A percentile compares a stretch with the other conserved stretches of the same genome.
Conservation (phyloP, 2,329 filamentous ascomycete species). For the Talaromyces sp. region DNA sequence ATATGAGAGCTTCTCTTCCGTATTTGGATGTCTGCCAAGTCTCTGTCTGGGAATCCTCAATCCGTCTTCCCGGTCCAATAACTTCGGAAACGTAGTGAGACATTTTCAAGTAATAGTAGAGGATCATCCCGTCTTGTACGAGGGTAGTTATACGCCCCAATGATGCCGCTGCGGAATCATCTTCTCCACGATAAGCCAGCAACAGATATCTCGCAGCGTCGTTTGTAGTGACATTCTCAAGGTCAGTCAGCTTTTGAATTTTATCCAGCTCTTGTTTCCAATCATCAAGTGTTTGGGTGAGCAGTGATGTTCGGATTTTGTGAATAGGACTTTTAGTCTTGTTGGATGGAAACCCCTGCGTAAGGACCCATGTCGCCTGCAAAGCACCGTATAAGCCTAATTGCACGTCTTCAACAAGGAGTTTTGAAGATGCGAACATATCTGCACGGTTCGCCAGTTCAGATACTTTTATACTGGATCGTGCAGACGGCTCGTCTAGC, state of each 20-base stretch:
- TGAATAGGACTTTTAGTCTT: background rate
- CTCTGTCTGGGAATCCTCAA: background rate
- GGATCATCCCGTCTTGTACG: constrained; percentile 7
- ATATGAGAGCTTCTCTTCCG: constrained; percentile 8
- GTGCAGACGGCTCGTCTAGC: constrained; percentile 1
- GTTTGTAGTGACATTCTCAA: background rate
- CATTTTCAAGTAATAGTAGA: constrained; percentile 11
- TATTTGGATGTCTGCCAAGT: background rate
- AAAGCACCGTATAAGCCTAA: constrained; percentile 1
- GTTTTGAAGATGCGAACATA: background rate
- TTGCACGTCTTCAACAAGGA: constrained; percentile 11
- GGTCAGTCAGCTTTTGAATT: background rate
- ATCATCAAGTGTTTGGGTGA: constrained; percentile 1
- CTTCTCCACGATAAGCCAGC: constrained; percentile 8
- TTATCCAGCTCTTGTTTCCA: constrained; percentile 5
- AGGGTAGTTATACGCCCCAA: background rate
- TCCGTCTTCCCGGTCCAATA: background rate
- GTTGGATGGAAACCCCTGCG: background rate
- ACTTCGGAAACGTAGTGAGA: background rate
- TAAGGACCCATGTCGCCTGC: constrained; percentile 7
- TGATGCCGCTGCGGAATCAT: constrained; percentile 1
- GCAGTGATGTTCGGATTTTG: background rate
- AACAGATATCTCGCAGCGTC: background rate
- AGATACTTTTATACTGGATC: background rate
- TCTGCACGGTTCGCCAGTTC: background rate